Conservation (phyloP, 805 yeast genomes). For the Starmerella vaccinii region DNA sequence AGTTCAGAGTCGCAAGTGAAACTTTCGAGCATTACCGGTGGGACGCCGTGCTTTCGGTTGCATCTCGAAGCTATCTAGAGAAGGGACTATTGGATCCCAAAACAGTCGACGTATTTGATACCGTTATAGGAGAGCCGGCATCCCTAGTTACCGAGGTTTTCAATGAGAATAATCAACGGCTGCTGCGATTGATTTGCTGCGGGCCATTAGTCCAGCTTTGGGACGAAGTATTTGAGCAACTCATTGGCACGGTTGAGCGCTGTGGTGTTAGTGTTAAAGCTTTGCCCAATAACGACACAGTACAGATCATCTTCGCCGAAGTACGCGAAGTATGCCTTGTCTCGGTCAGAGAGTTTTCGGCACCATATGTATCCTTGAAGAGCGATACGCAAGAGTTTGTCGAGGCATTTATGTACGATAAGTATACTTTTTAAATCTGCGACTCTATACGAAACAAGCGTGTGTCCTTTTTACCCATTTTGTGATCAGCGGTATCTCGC, state of each 20-base stretch:
- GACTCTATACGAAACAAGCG: no score
- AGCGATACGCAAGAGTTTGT: slow-evolving; percentile 5
- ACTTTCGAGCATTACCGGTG: slow-evolving; percentile 16
- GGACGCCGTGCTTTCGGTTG: slow-evolving; percentile 18
- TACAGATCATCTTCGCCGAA: slow-evolving; percentile 9
- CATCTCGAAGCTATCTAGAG: slow-evolving; percentile 20
- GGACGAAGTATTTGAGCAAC: slow-evolving; percentile 18
- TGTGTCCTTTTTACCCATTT: no score
- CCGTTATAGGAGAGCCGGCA: neutral
- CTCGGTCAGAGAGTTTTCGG: slow-evolving; percentile 16
- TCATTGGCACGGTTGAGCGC: slow-evolving; percentile 7
- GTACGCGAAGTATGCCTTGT: slow-evolving; percentile 18
- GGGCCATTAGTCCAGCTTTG: slow-evolving; percentile 6
- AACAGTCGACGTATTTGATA: slow-evolving; percentile 20
- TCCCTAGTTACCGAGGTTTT: slow-evolving; percentile 21
- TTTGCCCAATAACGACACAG: neutral
- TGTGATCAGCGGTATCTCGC: no score
- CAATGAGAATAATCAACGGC: neutral
- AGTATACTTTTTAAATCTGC: neutral
- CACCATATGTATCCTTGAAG: slow-evolving; percentile 3
- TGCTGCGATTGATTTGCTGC: slow-evolving; percentile 14
- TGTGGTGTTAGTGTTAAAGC: neutral
- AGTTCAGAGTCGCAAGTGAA: neutral
- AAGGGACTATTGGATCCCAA: slow-evolving; percentile 11
- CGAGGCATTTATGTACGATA: slow-evolving; percentile 7